Evolutionary conservation across 257 asterid genomes (phyloP).

Genomic region (Lavandula angustifolia): DNA sequence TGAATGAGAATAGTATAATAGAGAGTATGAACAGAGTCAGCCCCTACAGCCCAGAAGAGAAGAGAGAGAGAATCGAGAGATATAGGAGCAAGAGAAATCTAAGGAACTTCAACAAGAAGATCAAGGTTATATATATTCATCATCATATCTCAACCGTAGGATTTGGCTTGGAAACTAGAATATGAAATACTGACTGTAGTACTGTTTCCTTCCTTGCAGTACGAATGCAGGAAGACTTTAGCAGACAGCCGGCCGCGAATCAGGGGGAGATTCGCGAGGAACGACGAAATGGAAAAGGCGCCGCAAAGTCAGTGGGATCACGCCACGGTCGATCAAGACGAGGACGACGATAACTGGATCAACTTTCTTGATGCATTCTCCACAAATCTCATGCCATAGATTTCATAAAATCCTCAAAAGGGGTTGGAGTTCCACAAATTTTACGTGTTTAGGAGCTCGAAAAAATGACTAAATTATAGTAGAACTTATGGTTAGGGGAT

Average conservation of each 20-base stretch:
- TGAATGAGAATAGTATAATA: constrained; percentile 60
- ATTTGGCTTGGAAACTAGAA: too few species aligned
- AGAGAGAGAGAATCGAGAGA: constrained; percentile 79
- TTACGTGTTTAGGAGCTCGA: constrained; percentile 44
- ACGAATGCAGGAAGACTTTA: constrained; percentile 86
- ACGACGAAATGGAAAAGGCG: constrained; percentile 58
- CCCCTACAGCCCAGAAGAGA: constrained; percentile 82
- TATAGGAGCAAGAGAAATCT: constrained; percentile 80
- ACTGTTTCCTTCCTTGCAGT: constrained; percentile 40
- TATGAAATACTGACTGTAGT: too few species aligned
- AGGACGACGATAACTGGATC: constrained; percentile 67
- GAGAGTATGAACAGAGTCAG: constrained; percentile 88
- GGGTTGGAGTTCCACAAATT: constrained; percentile 39
- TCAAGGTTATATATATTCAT: constrained; percentile 50
- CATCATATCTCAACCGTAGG: too few species aligned
- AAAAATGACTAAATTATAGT: too few species aligned
- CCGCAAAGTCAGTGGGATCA: constrained; percentile 56
- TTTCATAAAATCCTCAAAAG: too few species aligned
- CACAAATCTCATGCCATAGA: constrained; percentile 52
- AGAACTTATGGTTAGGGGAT: too few species aligned
- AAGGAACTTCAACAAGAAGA: constrained; percentile 88
- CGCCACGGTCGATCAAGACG: constrained; percentile 43
- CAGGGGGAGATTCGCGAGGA: constrained; percentile 81
- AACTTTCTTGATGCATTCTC: constrained; percentile 66
- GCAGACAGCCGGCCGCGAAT: constrained; percentile 91